Conservation (phyloP, 176 grass and related monocot species). For the Otatea glauca region DNA sequence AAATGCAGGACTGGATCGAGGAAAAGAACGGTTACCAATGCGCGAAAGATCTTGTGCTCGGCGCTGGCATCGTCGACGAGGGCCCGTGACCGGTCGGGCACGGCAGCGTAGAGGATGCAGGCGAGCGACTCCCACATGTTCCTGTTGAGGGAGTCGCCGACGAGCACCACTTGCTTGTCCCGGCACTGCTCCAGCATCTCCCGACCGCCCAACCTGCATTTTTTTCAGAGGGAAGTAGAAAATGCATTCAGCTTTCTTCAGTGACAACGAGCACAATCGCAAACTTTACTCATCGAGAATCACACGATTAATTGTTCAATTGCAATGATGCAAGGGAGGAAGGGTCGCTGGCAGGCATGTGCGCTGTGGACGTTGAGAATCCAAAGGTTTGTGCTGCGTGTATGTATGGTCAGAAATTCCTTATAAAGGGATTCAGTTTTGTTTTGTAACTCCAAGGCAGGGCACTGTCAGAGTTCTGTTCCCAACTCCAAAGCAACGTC, state of each 20-base stretch:
- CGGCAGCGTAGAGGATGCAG: constrained; percentile 64
- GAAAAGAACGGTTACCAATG: not conserved
- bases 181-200: constrained; percentile 63
- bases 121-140: constrained; percentile 83
- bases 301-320: not conserved
- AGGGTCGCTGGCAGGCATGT: no score
- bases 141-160: constrained; percentile 80
- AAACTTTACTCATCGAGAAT: not conserved
- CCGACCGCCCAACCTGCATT: constrained; percentile 33
- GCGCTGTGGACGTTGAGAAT: no score
- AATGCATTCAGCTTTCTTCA: not conserved
- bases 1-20: no score
- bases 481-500: not conserved
- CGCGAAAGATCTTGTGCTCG: constrained; percentile 54
- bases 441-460: no score
- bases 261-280: not conserved
- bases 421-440: no score
- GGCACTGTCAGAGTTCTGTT: no score
- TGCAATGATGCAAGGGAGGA: not conserved
- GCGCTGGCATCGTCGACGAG: constrained; percentile 26
- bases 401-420: not conserved
- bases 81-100: constrained; percentile 50
- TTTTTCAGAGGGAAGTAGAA: not conserved
- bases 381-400: no score
- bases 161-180: constrained; percentile 55